Base-by-base conservation (phyloP, 2,329 filamentous ascomycete genomes). In the Chrysoporthe deuterocubensis region DNA sequence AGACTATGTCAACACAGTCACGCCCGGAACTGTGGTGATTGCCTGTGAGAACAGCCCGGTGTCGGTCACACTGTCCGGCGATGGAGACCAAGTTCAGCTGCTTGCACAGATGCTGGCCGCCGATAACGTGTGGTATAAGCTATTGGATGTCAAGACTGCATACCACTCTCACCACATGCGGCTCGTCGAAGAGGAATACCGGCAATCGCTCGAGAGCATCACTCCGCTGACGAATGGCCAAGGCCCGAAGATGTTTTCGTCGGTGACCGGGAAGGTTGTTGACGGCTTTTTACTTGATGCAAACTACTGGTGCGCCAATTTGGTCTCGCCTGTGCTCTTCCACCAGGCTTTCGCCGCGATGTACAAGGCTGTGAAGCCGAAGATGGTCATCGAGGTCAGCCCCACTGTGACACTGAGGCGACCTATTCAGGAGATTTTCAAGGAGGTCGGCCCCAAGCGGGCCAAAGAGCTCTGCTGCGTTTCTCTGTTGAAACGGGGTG, bases 111-210 rank as follows among this genome's bases (percentile, higher is more conserved):
- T 81, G 11, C 71, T 83, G 21, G 69, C 72, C 14, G 65, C 67
- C 0, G 76, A 72, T 46, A 73, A 69, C 0, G 69, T 83, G 6
- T 80, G 80, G 52, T 75, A 76, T 59, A 77, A 76, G 4, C 67
- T 78, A 0, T 74, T 84, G 8, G 71, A 76, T 1, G 79, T 83
- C 14, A 73, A 76, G 6, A 74, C 77, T 3, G 81, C 82, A 1
- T 84, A 84, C 56, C 82, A 84, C 67, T 83, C 82, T 1, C 75
- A 76, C 1, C 80, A 83, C 40, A 84, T 84, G 82, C 73, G 72
- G 26, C 67, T 75, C 1, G 75, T 82, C 4, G 76, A 77, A 46
- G 71, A 76, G 0, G 75, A 76, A n/a, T 84, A 84, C 67, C 63
- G 64, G n/a, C 69, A 72, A 2, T 69, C 72, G 6, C 69, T 82